These are phyloP conservation scores for Ustilago nuda DNA, from an alignment of 1,284 basidiomycete genomes.

Conservation along the genomic window DNA sequence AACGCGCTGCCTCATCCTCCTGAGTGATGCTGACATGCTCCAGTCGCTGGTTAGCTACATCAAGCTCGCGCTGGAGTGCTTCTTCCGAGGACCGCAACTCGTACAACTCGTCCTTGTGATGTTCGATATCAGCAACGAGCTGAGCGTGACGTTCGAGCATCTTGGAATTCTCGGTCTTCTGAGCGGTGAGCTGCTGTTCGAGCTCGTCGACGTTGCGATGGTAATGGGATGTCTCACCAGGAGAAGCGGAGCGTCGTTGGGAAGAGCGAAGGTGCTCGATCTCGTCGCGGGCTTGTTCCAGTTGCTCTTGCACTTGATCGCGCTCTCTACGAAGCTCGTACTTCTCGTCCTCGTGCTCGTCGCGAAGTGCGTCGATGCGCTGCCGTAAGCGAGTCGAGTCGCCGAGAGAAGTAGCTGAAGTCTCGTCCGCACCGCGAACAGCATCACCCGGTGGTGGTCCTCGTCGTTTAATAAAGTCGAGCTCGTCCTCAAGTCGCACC, in stretches of 20 bases:
- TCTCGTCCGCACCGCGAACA: conserved; percentile 30
- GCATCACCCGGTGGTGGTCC: conserved; percentile 40
- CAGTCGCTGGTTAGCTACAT: conserved; percentile 51
- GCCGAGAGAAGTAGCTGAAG: conserved; percentile 32
- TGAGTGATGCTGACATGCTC: conserved; percentile 56
- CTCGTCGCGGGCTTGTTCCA: conserved; percentile 39
- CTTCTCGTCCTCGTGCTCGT: conserved; percentile 57
- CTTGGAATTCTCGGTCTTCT: conserved; percentile 53
- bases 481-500: conserved; percentile 50
- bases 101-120: conserved; percentile 54
- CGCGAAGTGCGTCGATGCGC: conserved; percentile 50
- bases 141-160: conserved; percentile 53
- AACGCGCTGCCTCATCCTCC: conserved; percentile 48
- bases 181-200: conserved; percentile 52
- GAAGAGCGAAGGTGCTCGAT: conserved; percentile 33
- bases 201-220: conserved; percentile 48
- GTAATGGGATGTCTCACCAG: conserved; percentile 27
- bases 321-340: conserved; percentile 53
- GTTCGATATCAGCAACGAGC: conserved; percentile 51
- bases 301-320: conserved; percentile 52
- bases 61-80: conserved; percentile 49
- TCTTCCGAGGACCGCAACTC: conserved; percentile 50
- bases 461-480: conserved; percentile 52
- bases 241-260: conserved; percentile 29
- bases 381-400: conserved; percentile 47